Evolutionary conservation across 495 filamentous ascomycete genomes (phyloP), one percentile per base, ranked within the genome.

Genomic region (Monascus purpureus): DNA sequence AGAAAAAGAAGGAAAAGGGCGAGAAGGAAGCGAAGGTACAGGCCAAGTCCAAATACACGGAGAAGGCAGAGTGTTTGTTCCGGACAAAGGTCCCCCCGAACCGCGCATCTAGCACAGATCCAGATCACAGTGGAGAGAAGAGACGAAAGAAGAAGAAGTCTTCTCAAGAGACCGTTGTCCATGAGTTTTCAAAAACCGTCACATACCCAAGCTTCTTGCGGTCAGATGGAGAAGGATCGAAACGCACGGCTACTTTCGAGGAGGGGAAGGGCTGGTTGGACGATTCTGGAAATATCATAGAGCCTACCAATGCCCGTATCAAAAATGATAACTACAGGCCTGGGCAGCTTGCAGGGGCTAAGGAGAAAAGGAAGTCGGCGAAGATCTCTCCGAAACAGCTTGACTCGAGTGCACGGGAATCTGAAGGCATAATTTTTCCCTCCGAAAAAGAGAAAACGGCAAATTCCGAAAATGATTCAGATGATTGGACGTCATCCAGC

Each of bases 261-360:
- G 51, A 95, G 17, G 84, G 75, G 11, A 81, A 82, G 41, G 88
- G 90, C 0, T 95, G 90, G 90, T 65, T 93, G 3, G 81, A 94
- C 46, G 70, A 73, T 41, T 59, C 73, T 12, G 90, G 86, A 2
- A 73, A 77, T 32, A 45, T 94, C 13, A 73, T 90, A 78, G 94
- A 63, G 47, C 37, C 31, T 39, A 40, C 43, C 39, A 43, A 53
- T 44, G 47, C 55, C 4, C 57, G 52, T 30, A 43, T 46, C 24
- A 49, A 42, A 7, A 62, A 48, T 29, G 39, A 46, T 8, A 38
- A 58, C 18, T 50, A 52, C 19, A 46, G 38, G 15, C 59, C 61
- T 8, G 61, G 61, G 5, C 39, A 59, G 29, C 31, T 54, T 16
- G 31, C 49, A 23, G 58, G 58, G 3, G 43, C 49, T 8, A 63